Percentiles rank a stretch among this genome's conserved stretches.
Evolutionary conservation across 305 asterid species (phyloP).

Genomic region (Lippia alba): DNA sequence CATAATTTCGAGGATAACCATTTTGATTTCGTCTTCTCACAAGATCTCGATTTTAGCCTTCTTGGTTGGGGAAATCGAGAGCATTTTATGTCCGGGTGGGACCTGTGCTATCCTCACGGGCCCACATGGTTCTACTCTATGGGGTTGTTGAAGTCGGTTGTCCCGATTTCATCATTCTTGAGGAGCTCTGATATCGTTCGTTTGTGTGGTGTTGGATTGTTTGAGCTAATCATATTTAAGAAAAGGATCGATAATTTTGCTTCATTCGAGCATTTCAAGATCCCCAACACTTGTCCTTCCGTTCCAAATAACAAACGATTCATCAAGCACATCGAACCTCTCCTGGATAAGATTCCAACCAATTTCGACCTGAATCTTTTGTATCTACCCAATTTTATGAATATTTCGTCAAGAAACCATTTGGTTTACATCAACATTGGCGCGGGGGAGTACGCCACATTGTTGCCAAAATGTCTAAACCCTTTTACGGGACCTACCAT

Average conservation of each 20-base stretch:
- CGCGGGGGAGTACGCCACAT: conserved; percentile 63
- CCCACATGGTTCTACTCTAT: conserved; percentile 47
- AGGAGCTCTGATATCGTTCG: conserved; percentile 64
- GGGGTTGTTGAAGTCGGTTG: conserved; percentile 51
- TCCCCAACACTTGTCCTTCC: conserved; percentile 70
- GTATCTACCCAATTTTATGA: conserved; percentile 64
- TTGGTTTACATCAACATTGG: conserved; percentile 74
- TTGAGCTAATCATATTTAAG: conserved; percentile 61
- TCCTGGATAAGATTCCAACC: conserved; percentile 26
- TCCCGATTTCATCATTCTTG: conserved; percentile 53
- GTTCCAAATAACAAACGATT: conserved; percentile 53
- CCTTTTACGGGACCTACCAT: conserved; percentile 52
- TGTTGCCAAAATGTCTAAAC: conserved; percentile 48
- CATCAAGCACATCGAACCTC: conserved; percentile 73
- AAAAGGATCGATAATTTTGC: conserved; percentile 51
- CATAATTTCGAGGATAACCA: conserved; percentile 55
- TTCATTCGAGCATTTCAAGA: conserved; percentile 52
- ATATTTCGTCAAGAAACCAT: conserved; percentile 75
- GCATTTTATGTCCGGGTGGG: conserved; percentile 82
- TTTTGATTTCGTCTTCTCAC: conserved; percentile 78
- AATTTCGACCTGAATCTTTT: conserved; percentile 34
- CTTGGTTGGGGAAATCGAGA: conserved; percentile 78
- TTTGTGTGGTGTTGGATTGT: conserved; percentile 58
- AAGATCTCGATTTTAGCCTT: conserved; percentile 80
- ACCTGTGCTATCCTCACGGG: conserved; percentile 69